Evolutionary conservation across 108 stramenopile genomes (phyloP).

Genomic region (Phaeodactylum tricornutum): DNA sequence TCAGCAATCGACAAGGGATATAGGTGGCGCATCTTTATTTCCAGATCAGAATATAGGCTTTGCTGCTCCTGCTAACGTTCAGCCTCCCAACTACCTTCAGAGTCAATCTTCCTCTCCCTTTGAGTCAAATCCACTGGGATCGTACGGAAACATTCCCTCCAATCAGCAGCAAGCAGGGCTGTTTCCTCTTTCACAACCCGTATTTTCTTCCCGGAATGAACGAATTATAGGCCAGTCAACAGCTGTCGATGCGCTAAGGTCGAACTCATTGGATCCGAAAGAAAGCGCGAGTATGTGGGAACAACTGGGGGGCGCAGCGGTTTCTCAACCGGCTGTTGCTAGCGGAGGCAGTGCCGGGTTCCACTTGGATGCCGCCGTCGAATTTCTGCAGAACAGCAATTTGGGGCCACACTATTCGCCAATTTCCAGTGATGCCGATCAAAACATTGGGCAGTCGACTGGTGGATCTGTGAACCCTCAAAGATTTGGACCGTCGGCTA

Average conservation of each 20-base stretch:
- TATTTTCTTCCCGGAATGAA: neutral
- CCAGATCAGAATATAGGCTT: too few relatives aligned
- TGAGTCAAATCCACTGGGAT: too few relatives aligned
- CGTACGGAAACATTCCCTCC: too few relatives aligned
- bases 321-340: neutral
- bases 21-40: too few relatives aligned
- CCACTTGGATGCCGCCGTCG: constrained; percentile 6
- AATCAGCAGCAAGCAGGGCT: too few relatives aligned
- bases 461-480: neutral
- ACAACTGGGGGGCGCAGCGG: neutral
- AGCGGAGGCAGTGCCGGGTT: neutral
- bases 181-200: neutral
- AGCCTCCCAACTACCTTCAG: too few relatives aligned
- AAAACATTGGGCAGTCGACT: neutral
- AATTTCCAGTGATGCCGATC: too few relatives aligned
- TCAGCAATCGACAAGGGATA: too few relatives aligned
- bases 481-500: neutral
- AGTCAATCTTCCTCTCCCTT: too few relatives aligned
- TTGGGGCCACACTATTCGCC: too few relatives aligned
- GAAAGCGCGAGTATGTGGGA: constrained; percentile 1
- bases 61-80: too few relatives aligned
- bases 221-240: neutral
- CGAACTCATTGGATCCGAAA: neutral
- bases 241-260: neutral
- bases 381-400: constrained; percentile 4